Conservation (phyloP, 805 yeast genomes). For the Monosporozyma solicola region DNA sequence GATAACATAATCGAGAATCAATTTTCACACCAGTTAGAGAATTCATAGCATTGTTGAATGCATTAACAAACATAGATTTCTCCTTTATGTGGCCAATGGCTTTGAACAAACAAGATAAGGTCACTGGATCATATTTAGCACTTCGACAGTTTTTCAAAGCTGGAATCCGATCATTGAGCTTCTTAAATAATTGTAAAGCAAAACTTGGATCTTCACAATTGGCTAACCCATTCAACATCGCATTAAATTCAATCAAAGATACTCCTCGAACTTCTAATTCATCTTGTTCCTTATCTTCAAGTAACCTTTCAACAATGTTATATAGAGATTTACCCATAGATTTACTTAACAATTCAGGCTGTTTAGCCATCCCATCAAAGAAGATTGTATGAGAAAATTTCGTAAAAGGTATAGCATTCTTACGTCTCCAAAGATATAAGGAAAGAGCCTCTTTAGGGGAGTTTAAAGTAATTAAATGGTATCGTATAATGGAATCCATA, state of each 20-base stretch:
- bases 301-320: conserved; percentile 27
- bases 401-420: conserved; percentile 50
- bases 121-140: conserved; percentile 17
- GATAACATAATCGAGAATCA: neutral
- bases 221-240: conserved; percentile 38
- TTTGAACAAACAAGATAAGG: conserved; percentile 14
- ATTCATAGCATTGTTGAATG: conserved; percentile 13
- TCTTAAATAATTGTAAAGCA: conserved; percentile 34
- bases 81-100: conserved; percentile 14
- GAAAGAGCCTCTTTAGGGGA: conserved; percentile 42
- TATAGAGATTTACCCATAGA: conserved; percentile 30
- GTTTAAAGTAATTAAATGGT: conserved; percentile 35
- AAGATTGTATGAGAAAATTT: conserved; percentile 40
- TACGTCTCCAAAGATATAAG: conserved; percentile 45
- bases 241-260: conserved; percentile 34
- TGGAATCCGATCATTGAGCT: conserved; percentile 4
- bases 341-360: conserved; percentile 23
- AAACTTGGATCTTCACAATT: conserved; percentile 32
- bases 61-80: conserved; percentile 11
- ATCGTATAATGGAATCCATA: conserved; percentile 51
- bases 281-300: conserved; percentile 28
- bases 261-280: conserved; percentile 4
- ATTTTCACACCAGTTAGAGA: neutral
- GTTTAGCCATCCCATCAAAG: conserved; percentile 37
- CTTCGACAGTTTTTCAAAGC: conserved; percentile 4